Conservation (phyloP, 306 rosid genomes). For the Acacia melanoxylon region DNA sequence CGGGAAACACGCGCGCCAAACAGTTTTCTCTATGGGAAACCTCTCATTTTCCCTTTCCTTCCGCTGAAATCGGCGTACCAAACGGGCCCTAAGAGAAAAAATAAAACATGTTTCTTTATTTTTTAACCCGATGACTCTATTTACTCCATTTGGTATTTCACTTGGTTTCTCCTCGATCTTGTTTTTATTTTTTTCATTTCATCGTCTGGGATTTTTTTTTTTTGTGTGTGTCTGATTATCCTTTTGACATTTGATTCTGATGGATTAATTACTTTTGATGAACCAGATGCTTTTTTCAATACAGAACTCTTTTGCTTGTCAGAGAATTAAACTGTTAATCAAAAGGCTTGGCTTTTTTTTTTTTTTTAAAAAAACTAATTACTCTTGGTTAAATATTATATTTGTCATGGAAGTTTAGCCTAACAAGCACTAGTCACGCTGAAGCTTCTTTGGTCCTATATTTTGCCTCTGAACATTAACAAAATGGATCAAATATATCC, state of each 20-base stretch:
- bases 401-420: too few species aligned
- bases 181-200: not conserved
- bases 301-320: not conserved
- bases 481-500: too few species aligned
- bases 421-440: accelerated
- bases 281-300: not conserved
- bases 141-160: not conserved
- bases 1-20: too few species aligned
- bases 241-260: not conserved
- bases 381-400: too few species aligned
- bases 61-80: too few species aligned
- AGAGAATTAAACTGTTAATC: not conserved
- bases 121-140: not conserved
- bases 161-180: not conserved
- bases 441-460: too few species aligned
- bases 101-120: not conserved
- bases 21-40: too few species aligned
- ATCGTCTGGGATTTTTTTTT: not conserved
- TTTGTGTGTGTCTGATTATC: not conserved
- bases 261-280: not conserved
- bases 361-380: too few species aligned
- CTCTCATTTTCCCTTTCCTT: too few species aligned
- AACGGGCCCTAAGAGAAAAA: too few species aligned
- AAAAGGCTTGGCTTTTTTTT: not conserved
- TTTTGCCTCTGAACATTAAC: too few species aligned